Conservation (phyloP, 441 rosid genomes). For the Hura crepitans region DNA sequence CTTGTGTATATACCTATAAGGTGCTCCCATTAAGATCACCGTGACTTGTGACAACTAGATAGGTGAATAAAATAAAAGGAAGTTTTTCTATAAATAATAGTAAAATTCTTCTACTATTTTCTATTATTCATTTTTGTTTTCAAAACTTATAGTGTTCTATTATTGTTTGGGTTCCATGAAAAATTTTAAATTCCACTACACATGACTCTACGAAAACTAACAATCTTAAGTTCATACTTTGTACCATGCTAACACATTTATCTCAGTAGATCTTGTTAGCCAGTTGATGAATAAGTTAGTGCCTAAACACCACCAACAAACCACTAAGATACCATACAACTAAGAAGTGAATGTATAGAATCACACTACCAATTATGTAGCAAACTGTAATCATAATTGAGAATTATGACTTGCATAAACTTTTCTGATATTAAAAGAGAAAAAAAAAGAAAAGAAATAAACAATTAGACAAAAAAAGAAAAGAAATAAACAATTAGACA, state of each 20-base stretch:
- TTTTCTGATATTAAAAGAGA: background rate
- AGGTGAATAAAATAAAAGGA: too few species aligned
- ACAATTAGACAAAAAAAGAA: background rate
- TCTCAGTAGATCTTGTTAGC: slow-evolving; percentile 82
- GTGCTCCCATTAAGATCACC: too few species aligned
- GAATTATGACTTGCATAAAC: background rate
- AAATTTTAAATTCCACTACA: too few species aligned
- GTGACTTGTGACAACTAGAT: too few species aligned
- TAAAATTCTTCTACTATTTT: too few species aligned
- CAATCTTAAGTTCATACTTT: slow-evolving; percentile 83
- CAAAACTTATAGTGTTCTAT: too few species aligned
- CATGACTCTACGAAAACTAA: too few species aligned
- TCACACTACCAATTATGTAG: slow-evolving; percentile 4
- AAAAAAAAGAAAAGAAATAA: background rate
- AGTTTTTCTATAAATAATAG: too few species aligned
- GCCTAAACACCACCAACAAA: slow-evolving; percentile 13
- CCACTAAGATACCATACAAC: slow-evolving; percentile 1
- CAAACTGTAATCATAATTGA: background rate
- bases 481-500: background rate
- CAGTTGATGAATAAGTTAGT: slow-evolving; percentile 44
- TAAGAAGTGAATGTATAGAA: background rate
- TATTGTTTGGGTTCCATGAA: too few species aligned
- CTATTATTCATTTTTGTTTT: too few species aligned
- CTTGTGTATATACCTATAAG: too few species aligned
- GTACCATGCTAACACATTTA: slow-evolving; percentile 64